phyloP scores from a whole-genome alignment of 495 filamentous ascomycete species.

The Recurvomyces mirabilis region DNA sequence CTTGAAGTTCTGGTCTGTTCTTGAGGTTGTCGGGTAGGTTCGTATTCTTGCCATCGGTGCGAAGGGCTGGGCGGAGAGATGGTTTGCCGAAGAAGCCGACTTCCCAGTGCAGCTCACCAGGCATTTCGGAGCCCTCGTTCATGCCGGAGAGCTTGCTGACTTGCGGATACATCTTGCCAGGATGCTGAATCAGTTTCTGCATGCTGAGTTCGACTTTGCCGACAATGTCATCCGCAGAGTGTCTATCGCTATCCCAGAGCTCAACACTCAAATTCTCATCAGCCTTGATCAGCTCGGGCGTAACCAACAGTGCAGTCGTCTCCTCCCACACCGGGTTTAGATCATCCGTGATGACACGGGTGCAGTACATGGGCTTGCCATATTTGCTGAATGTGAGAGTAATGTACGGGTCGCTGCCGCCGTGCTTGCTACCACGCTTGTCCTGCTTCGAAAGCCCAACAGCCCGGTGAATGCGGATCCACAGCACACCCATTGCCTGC shows the following conservation, averaged over 20 bases:
- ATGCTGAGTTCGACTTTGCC: constrained; percentile 89
- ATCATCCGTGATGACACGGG: constrained; percentile 86
- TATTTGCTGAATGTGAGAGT: constrained; percentile 71
- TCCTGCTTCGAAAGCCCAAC: constrained; percentile 86
- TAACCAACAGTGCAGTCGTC: constrained; percentile 74
- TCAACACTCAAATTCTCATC: constrained; percentile 87
- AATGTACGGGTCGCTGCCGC: constrained; percentile 92
- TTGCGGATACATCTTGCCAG: constrained; percentile 82
- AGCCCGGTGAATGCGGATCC: constrained; percentile 83
- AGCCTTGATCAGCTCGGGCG: constrained; percentile 78
- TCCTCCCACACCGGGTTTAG: constrained; percentile 92
- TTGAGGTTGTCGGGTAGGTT: constrained; percentile 60
- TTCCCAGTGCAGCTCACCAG: constrained; percentile 88
- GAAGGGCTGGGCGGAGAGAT: constrained; percentile 65
- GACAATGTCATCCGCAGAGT: constrained; percentile 83
- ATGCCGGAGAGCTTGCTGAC: constrained; percentile 73
- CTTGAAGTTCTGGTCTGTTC: constrained; percentile 67
- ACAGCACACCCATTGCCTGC: constrained; percentile 72
- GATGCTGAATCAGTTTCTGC: constrained; percentile 87
- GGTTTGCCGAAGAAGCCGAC: constrained; percentile 90
- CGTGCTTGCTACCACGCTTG: constrained; percentile 63
- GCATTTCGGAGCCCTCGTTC: constrained; percentile 77
- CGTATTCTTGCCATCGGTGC: constrained; percentile 74
- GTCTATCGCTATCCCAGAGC: constrained; percentile 86
- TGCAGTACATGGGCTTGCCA: constrained; percentile 96